A percentile compares a stretch with the other conserved stretches of the same genome.
phyloP scores from a whole-genome alignment of 2,329 filamentous ascomycete species.

The Fonsecaea pedrosoi region DNA sequence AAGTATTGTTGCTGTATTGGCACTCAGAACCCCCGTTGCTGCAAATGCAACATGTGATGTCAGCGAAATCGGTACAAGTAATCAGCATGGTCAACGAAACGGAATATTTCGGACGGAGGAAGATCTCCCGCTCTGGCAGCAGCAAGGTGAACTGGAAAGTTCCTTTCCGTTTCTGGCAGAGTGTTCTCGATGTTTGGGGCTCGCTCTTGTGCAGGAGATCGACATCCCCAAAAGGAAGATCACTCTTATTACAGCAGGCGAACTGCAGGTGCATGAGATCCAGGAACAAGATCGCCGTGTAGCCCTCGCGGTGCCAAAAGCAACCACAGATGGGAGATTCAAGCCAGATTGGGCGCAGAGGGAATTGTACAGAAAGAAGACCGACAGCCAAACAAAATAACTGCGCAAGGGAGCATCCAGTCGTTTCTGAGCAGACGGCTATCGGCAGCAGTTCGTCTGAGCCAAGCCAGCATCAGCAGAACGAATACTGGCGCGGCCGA shows the following conservation, averaged over 20 bases:
- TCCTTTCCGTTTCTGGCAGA: constrained; percentile 25
- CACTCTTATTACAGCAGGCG: constrained; percentile 18
- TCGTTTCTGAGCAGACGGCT: not conserved
- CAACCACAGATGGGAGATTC: constrained; percentile 32
- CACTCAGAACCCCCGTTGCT: constrained; percentile 31
- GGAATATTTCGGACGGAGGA: constrained; percentile 27
- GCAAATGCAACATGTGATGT: not conserved
- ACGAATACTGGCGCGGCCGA: not conserved
- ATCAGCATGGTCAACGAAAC: not conserved
- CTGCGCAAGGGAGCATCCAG: not conserved
- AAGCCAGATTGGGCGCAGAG: constrained; percentile 28
- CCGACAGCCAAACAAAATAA: constrained; percentile 3
- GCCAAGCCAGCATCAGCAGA: not conserved
- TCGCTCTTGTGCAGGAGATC: constrained; percentile 32
- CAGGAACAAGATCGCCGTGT: constrained; percentile 23
- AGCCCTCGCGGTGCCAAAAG: constrained; percentile 33
- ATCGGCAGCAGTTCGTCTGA: not conserved
- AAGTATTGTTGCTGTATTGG: constrained; percentile 60
- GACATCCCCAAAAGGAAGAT: constrained; percentile 28
- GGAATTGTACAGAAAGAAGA: constrained; percentile 22
- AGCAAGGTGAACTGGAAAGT: not conserved
- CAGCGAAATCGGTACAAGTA: constrained; percentile 7
- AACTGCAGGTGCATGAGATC: constrained; percentile 15
- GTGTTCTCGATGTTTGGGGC: constrained; percentile 27
- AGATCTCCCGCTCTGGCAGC: constrained; percentile 24